A percentile compares a stretch with the other conserved stretches of the same genome.
These are phyloP conservation scores for Candida manassasensis DNA, from an alignment of 805 yeast genomes.

Conservation along the genomic window DNA sequence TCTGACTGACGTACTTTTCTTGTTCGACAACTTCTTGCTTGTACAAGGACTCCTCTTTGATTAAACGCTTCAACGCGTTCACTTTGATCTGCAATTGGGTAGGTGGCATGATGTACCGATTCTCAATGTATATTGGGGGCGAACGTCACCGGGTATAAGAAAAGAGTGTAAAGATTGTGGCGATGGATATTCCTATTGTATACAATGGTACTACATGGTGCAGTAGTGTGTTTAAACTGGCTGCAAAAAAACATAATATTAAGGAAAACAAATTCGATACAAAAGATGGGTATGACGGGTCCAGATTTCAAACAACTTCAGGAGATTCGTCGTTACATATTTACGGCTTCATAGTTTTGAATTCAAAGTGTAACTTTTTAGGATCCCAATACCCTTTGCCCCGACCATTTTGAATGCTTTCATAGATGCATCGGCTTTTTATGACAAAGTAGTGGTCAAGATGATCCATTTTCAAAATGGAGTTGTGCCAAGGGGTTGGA, in stretches of 20 bases:
- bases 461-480: constrained; percentile 42
- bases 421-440: constrained; percentile 16
- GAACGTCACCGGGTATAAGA: no score
- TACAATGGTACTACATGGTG: no score
- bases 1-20: constrained; percentile 39
- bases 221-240: no score
- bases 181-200: no score
- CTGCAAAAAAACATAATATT: no score
- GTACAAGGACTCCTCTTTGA: constrained; percentile 64
- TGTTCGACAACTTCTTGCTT: constrained; percentile 56
- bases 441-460: constrained; percentile 21
- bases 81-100: constrained; percentile 65
- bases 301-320: no score
- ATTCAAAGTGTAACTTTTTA: constrained; percentile 5
- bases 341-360: neutral
- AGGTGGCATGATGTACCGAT: constrained; percentile 66
- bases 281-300: no score
- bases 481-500: constrained; percentile 66
- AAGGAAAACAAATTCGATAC: no score
- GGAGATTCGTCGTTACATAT: no score
- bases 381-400: constrained; percentile 23
- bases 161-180: no score
- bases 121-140: no score
- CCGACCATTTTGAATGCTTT: constrained; percentile 13
- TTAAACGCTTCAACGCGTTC: constrained; percentile 61